A percentile compares a stretch with the other conserved stretches of the same genome.
These are phyloP conservation scores for Sophora flavescens DNA, from an alignment of 306 rosid genomes.

Conservation along the genomic window DNA sequence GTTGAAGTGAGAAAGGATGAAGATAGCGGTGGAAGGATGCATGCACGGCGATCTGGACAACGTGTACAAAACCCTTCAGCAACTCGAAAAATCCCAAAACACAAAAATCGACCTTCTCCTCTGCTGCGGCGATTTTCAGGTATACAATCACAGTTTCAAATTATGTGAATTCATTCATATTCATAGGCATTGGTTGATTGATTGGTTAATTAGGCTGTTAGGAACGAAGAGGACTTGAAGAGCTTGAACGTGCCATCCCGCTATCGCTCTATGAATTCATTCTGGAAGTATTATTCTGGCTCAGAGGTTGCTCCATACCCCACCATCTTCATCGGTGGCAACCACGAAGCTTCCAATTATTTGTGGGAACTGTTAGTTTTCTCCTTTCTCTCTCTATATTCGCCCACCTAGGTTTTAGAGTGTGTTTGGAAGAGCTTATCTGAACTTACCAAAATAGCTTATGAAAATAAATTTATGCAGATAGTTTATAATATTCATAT, in stretches of 20 bases:
- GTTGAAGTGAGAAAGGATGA: conserved; percentile 52
- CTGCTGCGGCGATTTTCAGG: conserved; percentile 98
- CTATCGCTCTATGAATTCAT: conserved; percentile 76
- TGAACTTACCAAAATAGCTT: no score
- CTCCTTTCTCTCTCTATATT: background rate
- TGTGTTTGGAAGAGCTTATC: no score
- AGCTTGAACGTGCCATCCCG: conserved; percentile 75
- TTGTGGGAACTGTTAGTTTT: conserved; percentile 91
- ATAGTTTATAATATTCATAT: no score
- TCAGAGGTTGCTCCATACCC: conserved; percentile 83
- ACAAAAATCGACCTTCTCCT: conserved; percentile 92
- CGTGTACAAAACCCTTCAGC: conserved; percentile 81
- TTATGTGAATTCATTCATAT: background rate
- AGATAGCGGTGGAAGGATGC: conserved; percentile 90
- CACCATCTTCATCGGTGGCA: conserved; percentile 93
- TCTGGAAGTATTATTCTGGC: conserved; percentile 97
- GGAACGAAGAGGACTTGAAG: conserved; percentile 79
- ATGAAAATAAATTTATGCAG: no score
- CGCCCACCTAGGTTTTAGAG: background rate
- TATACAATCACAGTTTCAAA: background rate
- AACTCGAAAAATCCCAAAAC: conserved; percentile 58
- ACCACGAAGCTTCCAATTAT: conserved; percentile 95
- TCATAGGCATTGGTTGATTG: background rate
- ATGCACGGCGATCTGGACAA: conserved; percentile 96
- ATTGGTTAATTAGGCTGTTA: conserved; percentile 64